Evolutionary conservation across 2,329 filamentous ascomycete genomes (phyloP).

Genomic region (Ambrosiella xylebori): DNA sequence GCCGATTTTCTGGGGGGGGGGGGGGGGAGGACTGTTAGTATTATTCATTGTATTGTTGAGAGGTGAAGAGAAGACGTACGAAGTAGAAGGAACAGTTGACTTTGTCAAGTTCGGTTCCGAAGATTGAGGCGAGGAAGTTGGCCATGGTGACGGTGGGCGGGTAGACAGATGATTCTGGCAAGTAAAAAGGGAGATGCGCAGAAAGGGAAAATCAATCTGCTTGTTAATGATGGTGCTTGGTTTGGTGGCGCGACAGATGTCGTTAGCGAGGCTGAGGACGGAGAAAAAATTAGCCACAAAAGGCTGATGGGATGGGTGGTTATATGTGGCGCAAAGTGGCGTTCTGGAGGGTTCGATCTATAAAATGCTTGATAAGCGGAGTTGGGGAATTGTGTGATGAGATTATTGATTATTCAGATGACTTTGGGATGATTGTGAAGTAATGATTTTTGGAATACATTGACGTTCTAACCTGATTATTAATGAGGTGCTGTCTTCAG

Average conservation of each 20-base stretch:
- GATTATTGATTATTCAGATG: too few relatives aligned
- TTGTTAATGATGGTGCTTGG: too few relatives aligned
- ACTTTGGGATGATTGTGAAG: too few relatives aligned
- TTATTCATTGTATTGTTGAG: neutral
- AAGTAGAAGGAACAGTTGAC: constrained; percentile 98
- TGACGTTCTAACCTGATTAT: too few relatives aligned
- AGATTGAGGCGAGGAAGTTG: constrained; percentile 98
- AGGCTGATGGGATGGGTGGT: neutral
- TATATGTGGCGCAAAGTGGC: neutral
- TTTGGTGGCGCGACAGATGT: too few relatives aligned
- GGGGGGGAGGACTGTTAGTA: constrained; percentile 10
- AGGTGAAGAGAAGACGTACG: constrained; percentile 18
- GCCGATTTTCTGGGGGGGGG: constrained; percentile 70
- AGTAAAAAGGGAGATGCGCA: neutral
- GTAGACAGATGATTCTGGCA: neutral
- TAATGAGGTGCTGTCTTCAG: too few relatives aligned
- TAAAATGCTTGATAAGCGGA: too few relatives aligned
- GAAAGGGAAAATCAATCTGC: too few relatives aligned
- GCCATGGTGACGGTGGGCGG: constrained; percentile 44
- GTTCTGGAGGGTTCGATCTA: neutral
- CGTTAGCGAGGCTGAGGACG: too few relatives aligned
- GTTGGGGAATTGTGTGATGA: too few relatives aligned
- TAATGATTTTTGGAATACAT: too few relatives aligned
- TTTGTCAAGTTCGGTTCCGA: constrained; percentile 98
- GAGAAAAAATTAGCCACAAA: too few relatives aligned